Percentiles rank a stretch among this genome's conserved stretches.
phyloP scores from a whole-genome alignment of 2,329 filamentous ascomycete species.

The Lasiodiplodia theobromae region DNA sequence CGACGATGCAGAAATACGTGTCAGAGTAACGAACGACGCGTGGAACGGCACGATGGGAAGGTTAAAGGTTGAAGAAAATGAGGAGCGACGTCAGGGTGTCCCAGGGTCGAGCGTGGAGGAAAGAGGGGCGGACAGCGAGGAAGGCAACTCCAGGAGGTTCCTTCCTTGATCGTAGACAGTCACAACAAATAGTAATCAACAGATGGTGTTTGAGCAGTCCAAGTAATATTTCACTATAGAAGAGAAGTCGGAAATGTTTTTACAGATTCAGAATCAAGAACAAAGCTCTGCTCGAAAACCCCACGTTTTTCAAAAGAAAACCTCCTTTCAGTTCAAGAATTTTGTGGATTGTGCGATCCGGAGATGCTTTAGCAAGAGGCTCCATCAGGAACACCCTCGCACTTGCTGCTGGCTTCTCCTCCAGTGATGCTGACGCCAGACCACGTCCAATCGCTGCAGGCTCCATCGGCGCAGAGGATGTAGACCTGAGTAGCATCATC shows the following conservation, averaged over 20 bases:
- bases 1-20: no score
- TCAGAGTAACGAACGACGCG: no score
- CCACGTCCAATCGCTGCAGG: slow-evolving; percentile 64
- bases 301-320: no score
- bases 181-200: no score
- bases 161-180: no score
- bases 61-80: no score
- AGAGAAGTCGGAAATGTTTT: slow-evolving; percentile 11
- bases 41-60: no score
- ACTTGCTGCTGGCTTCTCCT: slow-evolving; percentile 47
- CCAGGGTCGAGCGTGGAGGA: no score
- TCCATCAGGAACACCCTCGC: slow-evolving; percentile 45
- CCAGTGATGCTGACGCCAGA: slow-evolving; percentile 49
- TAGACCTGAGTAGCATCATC: slow-evolving; percentile 53
- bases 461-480: slow-evolving; percentile 63
- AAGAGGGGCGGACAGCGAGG: no score
- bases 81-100: no score
- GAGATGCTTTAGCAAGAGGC: slow-evolving; percentile 42
- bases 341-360: not conserved
- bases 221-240: slow-evolving; percentile 20
- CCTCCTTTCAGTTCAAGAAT: not conserved
- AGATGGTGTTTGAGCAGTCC: slow-evolving; percentile 6
- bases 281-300: not conserved
- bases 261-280: slow-evolving; percentile 3
- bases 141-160: no score